These are phyloP conservation scores for Heterobasidion occidentale DNA, from an alignment of 1,284 basidiomycete genomes.

Conservation along the genomic window DNA sequence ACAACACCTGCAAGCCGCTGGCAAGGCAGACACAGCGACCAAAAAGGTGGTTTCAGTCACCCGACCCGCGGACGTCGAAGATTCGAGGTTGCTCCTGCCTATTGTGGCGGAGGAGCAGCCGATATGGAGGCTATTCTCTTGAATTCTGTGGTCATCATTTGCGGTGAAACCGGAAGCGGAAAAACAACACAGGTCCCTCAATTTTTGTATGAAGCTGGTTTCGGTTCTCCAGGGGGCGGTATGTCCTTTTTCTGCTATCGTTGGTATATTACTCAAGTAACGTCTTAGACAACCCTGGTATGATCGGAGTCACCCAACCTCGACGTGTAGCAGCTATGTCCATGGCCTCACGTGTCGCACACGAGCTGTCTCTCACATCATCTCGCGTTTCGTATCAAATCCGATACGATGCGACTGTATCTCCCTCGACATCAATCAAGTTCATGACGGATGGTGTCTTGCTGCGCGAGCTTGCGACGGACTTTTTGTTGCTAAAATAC, in stretches of 20 bases:
- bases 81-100: slow-evolving; percentile 76
- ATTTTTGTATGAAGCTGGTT: slow-evolving; percentile 90
- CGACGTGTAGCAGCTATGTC: slow-evolving; percentile 96
- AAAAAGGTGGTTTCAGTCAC: slow-evolving; percentile 53
- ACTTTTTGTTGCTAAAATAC: slow-evolving; percentile 88
- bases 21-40: slow-evolving; percentile 5
- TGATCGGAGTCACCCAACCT: slow-evolving; percentile 98
- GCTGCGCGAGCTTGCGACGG: slow-evolving; percentile 85
- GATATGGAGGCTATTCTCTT: slow-evolving; percentile 91
- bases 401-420: slow-evolving; percentile 92
- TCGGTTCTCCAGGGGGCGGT: slow-evolving; percentile 80
- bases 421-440: slow-evolving; percentile 87
- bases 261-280: slow-evolving; percentile 2
- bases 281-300: slow-evolving; percentile 83
- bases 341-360: slow-evolving; percentile 86
- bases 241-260: slow-evolving; percentile 15
- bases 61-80: slow-evolving; percentile 71
- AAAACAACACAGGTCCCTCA: slow-evolving; percentile 99
- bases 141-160: slow-evolving; percentile 72
- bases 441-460: slow-evolving; percentile 99
- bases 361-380: slow-evolving; percentile 79
- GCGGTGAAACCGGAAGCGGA: slow-evolving; percentile 90
- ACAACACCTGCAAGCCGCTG: slow-evolving; percentile 31
- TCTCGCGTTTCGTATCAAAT: slow-evolving; percentile 93
- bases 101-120: slow-evolving; percentile 92